Percentiles rank a stretch among this genome's conserved stretches.
These are phyloP conservation scores for Fusarium pseudograminearum DNA, from an alignment of 2,329 filamentous ascomycete genomes.

Conservation along the genomic window DNA sequence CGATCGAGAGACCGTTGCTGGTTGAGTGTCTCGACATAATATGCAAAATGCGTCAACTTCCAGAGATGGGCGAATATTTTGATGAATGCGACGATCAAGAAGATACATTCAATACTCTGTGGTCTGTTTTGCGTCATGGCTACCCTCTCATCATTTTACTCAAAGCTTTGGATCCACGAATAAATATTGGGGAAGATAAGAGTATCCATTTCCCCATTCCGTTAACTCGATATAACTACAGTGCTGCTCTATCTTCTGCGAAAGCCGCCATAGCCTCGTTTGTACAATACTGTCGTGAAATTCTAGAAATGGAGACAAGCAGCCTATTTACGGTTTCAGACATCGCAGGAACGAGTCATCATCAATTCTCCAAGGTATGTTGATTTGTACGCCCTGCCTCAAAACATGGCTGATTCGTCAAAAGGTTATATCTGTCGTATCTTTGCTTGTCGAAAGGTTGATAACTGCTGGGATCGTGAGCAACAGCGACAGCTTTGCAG, in stretches of 20 bases:
- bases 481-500: background rate
- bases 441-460: background rate
- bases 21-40: background rate
- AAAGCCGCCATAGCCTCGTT: background rate
- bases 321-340: background rate
- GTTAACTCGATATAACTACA: background rate
- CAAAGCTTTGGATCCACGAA: background rate
- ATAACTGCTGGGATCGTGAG: background rate
- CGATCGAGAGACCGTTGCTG: background rate
- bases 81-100: accelerated
- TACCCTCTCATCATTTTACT: background rate
- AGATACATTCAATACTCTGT: background rate
- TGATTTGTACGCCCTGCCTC: accelerated
- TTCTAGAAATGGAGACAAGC: background rate
- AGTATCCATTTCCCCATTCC: background rate
- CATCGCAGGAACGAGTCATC: background rate
- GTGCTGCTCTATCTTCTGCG: background rate
- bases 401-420: background rate
- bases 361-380: background rate
- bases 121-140: background rate
- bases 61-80: background rate
- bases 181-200: background rate
- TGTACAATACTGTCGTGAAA: background rate
- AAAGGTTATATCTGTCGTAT: background rate
- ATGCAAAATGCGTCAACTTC: background rate